Base-by-base conservation (phyloP, 169 alveolate species). In the Eimeria praecox region DNA sequence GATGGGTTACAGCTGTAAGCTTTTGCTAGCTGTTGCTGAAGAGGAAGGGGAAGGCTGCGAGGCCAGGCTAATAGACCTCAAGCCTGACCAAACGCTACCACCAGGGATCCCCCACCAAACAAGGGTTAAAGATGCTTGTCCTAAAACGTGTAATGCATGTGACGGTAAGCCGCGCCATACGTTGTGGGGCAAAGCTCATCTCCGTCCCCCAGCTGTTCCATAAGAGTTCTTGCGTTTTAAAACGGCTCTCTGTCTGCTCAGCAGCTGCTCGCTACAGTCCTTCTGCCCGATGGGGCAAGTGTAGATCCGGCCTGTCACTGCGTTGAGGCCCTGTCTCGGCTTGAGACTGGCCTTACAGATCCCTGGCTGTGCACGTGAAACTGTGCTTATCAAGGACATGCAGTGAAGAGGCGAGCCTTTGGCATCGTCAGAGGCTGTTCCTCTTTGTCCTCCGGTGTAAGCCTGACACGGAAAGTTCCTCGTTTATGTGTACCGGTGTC, bases 71-170 rank as follows among this genome's bases (percentile, higher is more conserved):
- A 73, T 78, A n/a, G 96, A 92, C 62, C 92, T 97, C 14, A 85
- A 96, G 77, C 97, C 95, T 56, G 92, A 52, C 27, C 87, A 86
- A 69, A 54, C 82, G 38, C 90, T 97, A 87, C 97, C 97, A 6
- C 94, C 97, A 2, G 97, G 96, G 5, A 87, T 97, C 54, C 98
- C 98, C 9, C 95, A 80, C 22, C 92, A 82, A 49, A 94, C 97
- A 35, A 90, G 97, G 54, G 97, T 97, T 35, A 94, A 90, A 77
- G 98, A 97, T 62, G 97, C 98, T 3, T 97, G 98, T 46, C 97
- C 98, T n/a, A 66, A 73, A 54, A 96, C 98, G 10, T 97, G 98
- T 62, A 95, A 88, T 27, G 96, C 95, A 33, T 97, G 98, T 75
- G 78, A 80, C 82, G 96, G 96, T 94, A 94, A 16, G 94, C 6